phyloP scores from a whole-genome alignment of 179 eudicot genomes.

The Beta macrorhiza region DNA sequence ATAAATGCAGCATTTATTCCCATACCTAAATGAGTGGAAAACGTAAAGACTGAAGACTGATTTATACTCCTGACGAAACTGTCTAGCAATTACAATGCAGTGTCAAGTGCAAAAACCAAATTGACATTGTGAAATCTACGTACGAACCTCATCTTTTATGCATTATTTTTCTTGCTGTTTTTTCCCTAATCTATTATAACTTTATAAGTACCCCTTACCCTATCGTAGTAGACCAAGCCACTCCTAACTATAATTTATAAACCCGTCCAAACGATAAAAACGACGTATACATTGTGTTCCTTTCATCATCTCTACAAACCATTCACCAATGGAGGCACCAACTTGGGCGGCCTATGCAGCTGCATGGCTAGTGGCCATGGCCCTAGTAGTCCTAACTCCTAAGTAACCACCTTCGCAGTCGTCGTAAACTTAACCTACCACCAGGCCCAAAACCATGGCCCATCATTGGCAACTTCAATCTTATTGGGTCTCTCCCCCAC shows the following conservation, averaged over 20 bases:
- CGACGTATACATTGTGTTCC: background rate
- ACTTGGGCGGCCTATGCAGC: slow-evolving; percentile 26
- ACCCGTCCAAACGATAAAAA: background rate
- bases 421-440: slow-evolving; percentile 27
- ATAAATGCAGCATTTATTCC: no score
- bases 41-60: no score
- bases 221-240: no score
- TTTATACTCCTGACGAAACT: no score
- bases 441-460: slow-evolving; percentile 52
- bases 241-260: background rate
- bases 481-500: slow-evolving; percentile 57
- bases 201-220: no score
- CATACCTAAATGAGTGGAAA: no score
- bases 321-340: slow-evolving; percentile 28
- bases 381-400: slow-evolving; percentile 14
- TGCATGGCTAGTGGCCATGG: slow-evolving; percentile 20
- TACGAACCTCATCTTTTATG: background rate
- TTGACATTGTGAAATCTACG: background rate
- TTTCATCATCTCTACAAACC: background rate
- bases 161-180: no score
- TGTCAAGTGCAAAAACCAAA: no score
- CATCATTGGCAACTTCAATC: slow-evolving; percentile 68
- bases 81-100: no score
- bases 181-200: no score
- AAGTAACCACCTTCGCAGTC: slow-evolving; percentile 15